Conservation (phyloP, 768 basidiomycete species). For the Strobilomyces echinocephalus region DNA sequence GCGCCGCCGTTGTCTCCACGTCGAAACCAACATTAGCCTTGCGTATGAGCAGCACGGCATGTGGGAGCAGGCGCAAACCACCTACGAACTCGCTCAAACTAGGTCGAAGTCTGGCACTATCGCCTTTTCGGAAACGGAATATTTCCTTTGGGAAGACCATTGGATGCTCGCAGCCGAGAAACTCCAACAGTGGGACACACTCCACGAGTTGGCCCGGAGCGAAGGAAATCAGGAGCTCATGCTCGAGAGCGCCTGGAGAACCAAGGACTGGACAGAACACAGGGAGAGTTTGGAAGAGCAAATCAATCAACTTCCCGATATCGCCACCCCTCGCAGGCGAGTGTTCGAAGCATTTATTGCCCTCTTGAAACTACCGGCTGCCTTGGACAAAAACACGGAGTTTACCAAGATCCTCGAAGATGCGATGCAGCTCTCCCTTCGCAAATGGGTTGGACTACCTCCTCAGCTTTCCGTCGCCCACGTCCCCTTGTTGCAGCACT, state of each 20-base stretch:
- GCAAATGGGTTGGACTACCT: slow-evolving; percentile 93
- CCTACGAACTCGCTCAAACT: slow-evolving; percentile 87
- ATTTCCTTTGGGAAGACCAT: slow-evolving; percentile 98
- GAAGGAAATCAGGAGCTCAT: slow-evolving; percentile 90
- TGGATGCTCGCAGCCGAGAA: slow-evolving; percentile 97
- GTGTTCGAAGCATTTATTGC: slow-evolving; percentile 97
- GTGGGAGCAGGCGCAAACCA: slow-evolving; percentile 87
- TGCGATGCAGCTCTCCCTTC: slow-evolving; percentile 91
- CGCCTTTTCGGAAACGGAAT: slow-evolving; percentile 92
- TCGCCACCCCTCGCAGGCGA: slow-evolving; percentile 89
- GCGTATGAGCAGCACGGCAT: slow-evolving; percentile 95
- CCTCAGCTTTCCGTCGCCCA: slow-evolving; percentile 86
- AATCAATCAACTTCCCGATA: slow-evolving; percentile 75
- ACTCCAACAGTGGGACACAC: slow-evolving; percentile 94
- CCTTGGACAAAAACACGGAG: slow-evolving; percentile 79
- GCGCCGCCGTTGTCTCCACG: slow-evolving; percentile 82
- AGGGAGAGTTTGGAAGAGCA: slow-evolving; percentile 74
- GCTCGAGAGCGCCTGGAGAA: slow-evolving; percentile 94
- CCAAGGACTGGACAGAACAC: slow-evolving; percentile 85
- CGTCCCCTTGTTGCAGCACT: slow-evolving; percentile 91
- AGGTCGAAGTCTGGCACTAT: slow-evolving; percentile 77
- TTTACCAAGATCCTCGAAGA: slow-evolving; percentile 90
- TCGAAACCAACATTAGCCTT: slow-evolving; percentile 83
- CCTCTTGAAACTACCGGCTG: slow-evolving; percentile 77
- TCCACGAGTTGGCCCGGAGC: slow-evolving; percentile 83